phyloP scores from a whole-genome alignment of 306 rosid species.

The Begonia loranthoides region DNA sequence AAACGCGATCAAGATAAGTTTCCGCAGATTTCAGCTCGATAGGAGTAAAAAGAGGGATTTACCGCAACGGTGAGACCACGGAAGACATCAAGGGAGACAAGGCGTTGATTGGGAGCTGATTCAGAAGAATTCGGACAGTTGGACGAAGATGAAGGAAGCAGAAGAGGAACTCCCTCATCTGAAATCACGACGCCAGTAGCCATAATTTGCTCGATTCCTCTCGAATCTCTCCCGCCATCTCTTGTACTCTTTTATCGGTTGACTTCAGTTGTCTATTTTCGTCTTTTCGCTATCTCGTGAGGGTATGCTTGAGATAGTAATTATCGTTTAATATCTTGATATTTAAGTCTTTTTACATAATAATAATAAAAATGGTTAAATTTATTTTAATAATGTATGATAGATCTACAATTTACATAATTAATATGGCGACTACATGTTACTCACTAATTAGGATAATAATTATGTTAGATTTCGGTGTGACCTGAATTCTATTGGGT shows the following conservation, averaged over 20 bases:
- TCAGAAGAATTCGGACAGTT: constrained; percentile 14
- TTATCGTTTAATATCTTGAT: not conserved
- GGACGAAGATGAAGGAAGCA: constrained; percentile 11
- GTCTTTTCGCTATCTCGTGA: too few relatives aligned
- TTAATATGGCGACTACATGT: too few relatives aligned
- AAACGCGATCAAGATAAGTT: not conserved
- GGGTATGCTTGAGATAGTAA: too few relatives aligned
- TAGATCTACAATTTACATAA: not conserved
- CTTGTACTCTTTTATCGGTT: too few relatives aligned
- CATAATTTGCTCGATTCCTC: constrained; percentile 14
- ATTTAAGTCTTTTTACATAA: too few relatives aligned
- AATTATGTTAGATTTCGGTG: too few relatives aligned
- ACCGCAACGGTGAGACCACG: constrained; percentile 78
- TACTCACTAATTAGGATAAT: too few relatives aligned
- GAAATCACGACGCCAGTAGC: constrained; percentile 17
- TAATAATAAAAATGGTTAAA: too few relatives aligned
- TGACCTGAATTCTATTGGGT: too few relatives aligned
- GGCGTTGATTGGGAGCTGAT: constrained; percentile 38
- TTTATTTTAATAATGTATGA: too few relatives aligned
- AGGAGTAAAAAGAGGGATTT: not conserved
- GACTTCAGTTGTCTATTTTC: too few relatives aligned
- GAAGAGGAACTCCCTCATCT: constrained; percentile 18
- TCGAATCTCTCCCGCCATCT: too few relatives aligned
- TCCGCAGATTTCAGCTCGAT: not conserved
- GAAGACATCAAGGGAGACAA: constrained; percentile 67